Percentiles rank a stretch among this genome's conserved stretches.
phyloP scores from a whole-genome alignment of 352 stramenopile genomes.

The Lagenidium sp. region DNA sequence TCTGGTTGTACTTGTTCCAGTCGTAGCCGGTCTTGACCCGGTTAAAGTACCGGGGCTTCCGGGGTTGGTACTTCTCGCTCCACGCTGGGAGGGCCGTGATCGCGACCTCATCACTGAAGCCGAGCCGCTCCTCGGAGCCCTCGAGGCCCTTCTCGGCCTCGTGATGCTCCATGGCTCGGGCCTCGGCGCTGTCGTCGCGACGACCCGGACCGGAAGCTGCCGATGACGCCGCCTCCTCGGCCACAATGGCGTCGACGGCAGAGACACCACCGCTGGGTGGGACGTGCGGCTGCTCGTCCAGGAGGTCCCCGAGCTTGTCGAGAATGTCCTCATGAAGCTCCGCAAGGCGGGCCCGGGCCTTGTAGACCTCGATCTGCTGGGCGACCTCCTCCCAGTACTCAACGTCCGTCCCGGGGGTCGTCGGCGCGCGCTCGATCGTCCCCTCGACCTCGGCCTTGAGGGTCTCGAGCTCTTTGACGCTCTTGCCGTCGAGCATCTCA shows the following conservation, averaged over 20 bases:
- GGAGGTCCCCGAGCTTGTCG: slow-evolving; percentile 83
- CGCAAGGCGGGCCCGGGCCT: slow-evolving; percentile 81
- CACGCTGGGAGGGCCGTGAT: slow-evolving; percentile 73
- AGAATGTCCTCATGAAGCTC: slow-evolving; percentile 94
- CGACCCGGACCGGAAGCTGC: not conserved
- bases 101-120: slow-evolving; percentile 87
- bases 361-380: slow-evolving; percentile 89
- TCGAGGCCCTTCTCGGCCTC: slow-evolving; percentile 59
- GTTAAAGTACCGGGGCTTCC: slow-evolving; percentile 99
- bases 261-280: too few species aligned
- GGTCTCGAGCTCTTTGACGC: slow-evolving; percentile 26
- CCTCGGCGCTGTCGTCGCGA: slow-evolving; percentile 53
- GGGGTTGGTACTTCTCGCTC: slow-evolving; percentile 96
- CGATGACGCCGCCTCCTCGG: not conserved
- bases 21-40: slow-evolving; percentile 99
- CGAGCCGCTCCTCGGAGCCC: slow-evolving; percentile 72
- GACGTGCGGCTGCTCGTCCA: slow-evolving; percentile 87
- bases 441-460: slow-evolving; percentile 53
- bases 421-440: slow-evolving; percentile 50
- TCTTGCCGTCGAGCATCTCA: slow-evolving; percentile 86
- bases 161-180: slow-evolving; percentile 48
- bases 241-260: slow-evolving; percentile 35
- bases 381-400: slow-evolving; percentile 93
- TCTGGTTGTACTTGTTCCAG: slow-evolving; percentile 99
- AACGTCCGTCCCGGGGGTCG: slow-evolving; percentile 72